These are phyloP conservation scores for Chaetoceros tenuissimus DNA, from an alignment of 108 stramenopile species.

Conservation along the genomic window DNA sequence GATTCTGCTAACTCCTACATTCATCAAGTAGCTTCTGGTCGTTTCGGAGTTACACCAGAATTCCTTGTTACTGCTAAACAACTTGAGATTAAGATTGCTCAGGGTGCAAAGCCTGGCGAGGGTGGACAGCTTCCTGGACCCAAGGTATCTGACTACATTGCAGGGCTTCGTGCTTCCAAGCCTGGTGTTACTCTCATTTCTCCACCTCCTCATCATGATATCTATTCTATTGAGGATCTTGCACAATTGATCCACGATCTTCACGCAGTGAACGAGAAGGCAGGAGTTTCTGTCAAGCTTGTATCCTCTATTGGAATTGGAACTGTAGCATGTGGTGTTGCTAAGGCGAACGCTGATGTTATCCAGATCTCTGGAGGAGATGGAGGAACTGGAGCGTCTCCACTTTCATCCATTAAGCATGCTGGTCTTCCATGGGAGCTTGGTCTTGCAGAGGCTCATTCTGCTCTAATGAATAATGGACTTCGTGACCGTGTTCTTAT, in stretches of 20 bases:
- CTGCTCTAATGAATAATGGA: slow-evolving; percentile 75
- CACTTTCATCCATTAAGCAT: slow-evolving; percentile 87
- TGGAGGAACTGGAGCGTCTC: slow-evolving; percentile 91
- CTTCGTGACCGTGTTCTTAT: slow-evolving; percentile 85
- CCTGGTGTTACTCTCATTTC: slow-evolving; percentile 90
- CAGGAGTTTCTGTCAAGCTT: slow-evolving; percentile 94
- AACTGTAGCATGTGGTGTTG: slow-evolving; percentile 92
- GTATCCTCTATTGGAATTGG: slow-evolving; percentile 95
- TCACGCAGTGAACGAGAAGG: slow-evolving; percentile 86
- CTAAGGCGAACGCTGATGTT: slow-evolving; percentile 93
- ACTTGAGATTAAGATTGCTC: slow-evolving; percentile 94
- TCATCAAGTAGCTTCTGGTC: slow-evolving; percentile 89
- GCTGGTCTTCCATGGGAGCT: slow-evolving; percentile 93
- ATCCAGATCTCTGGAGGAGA: slow-evolving; percentile 92
- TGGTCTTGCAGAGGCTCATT: slow-evolving; percentile 87
- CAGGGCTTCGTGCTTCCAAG: slow-evolving; percentile 78
- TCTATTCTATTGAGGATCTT: slow-evolving; percentile 94
- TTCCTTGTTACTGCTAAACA: slow-evolving; percentile 89
- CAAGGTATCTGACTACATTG: slow-evolving; percentile 93
- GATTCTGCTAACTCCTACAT: slow-evolving; percentile 87
- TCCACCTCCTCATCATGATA: slow-evolving; percentile 95
- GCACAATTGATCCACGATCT: slow-evolving; percentile 93
- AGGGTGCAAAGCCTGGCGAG: slow-evolving; percentile 95
- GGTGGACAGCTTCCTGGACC: slow-evolving; percentile 91
- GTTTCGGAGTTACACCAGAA: slow-evolving; percentile 92